phyloP scores from a whole-genome alignment of 306 rosid species.

The Comarum palustre region DNA sequence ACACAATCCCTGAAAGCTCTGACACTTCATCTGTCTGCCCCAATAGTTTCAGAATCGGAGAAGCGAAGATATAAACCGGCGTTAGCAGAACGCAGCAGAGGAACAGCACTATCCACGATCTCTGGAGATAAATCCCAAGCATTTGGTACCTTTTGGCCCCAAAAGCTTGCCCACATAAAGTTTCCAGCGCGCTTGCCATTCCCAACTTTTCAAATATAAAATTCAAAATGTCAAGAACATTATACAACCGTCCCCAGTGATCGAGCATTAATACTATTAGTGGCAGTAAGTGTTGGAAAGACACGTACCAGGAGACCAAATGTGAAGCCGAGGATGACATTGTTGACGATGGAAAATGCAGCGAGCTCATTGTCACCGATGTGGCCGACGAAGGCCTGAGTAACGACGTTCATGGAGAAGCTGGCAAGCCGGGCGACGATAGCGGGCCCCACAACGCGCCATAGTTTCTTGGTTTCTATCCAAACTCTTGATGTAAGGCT shows the following conservation, averaged over 20 bases:
- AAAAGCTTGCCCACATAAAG: slow-evolving; percentile 43
- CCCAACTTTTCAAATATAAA: slow-evolving; percentile 23
- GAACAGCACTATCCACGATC: slow-evolving; percentile 41
- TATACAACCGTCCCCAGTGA: neutral
- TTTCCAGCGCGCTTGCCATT: slow-evolving; percentile 48
- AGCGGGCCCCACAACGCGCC: slow-evolving; percentile 22
- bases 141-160: slow-evolving; percentile 37
- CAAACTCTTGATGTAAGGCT: neutral
- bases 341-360: slow-evolving; percentile 18
- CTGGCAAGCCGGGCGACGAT: slow-evolving; percentile 7
- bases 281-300: neutral
- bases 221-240: neutral
- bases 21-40: slow-evolving; percentile 39
- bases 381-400: slow-evolving; percentile 25
- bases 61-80: slow-evolving; percentile 29
- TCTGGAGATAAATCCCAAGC: slow-evolving; percentile 38
- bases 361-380: slow-evolving; percentile 25
- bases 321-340: slow-evolving; percentile 16
- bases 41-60: slow-evolving; percentile 32
- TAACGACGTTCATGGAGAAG: slow-evolving; percentile 19
- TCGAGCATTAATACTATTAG: neutral
- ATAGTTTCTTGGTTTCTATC: slow-evolving; percentile 25
- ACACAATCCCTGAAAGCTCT: slow-evolving; percentile 28
- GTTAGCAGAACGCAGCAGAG: slow-evolving; percentile 19
- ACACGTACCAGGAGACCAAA: slow-evolving; percentile 20